phyloP scores from a whole-genome alignment of 768 basidiomycete genomes.

The Scleroderma citrinum region DNA sequence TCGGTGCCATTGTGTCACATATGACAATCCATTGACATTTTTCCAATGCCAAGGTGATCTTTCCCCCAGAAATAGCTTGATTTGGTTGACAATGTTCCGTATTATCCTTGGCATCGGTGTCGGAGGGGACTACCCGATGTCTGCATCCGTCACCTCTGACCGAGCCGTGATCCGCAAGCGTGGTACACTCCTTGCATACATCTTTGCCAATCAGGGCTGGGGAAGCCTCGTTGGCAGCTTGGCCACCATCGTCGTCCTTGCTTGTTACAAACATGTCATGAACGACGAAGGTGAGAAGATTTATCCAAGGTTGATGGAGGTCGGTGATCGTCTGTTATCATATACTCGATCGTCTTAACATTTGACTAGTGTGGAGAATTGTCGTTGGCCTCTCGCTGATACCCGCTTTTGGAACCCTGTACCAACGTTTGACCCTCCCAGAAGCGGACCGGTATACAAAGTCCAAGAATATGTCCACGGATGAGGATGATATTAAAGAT shows the following conservation, averaged over 20 bases:
- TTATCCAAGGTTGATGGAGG: conserved; percentile 67
- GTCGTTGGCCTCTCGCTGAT: conserved; percentile 67
- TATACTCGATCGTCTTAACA: background rate
- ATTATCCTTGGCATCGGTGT: conserved; percentile 74
- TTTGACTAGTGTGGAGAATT: conserved; percentile 65
- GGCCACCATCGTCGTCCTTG: conserved; percentile 57
- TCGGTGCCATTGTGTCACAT: background rate
- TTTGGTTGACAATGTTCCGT: conserved; percentile 63
- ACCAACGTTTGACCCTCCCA: conserved; percentile 68
- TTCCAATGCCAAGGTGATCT: conserved; percentile 34
- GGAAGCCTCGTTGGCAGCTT: conserved; percentile 61
- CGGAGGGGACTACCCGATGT: conserved; percentile 79
- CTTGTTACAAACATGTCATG: conserved; percentile 59
- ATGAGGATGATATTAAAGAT: background rate
- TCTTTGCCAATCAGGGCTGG: conserved; percentile 77
- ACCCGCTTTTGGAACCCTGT: conserved; percentile 69
- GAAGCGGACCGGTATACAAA: conserved; percentile 56
- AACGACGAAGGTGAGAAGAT: conserved; percentile 49
- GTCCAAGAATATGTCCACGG: conserved; percentile 15
- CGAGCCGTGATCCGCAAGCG: conserved; percentile 58
- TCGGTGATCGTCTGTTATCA: conserved; percentile 25
- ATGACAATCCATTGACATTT: background rate
- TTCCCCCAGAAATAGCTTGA: conserved; percentile 44
- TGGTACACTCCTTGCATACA: conserved; percentile 70
- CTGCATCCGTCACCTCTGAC: conserved; percentile 62